A percentile compares a stretch with the other conserved stretches of the same genome.
phyloP scores from a whole-genome alignment of 164 flowering plant genomes.

The Santalum album region DNA sequence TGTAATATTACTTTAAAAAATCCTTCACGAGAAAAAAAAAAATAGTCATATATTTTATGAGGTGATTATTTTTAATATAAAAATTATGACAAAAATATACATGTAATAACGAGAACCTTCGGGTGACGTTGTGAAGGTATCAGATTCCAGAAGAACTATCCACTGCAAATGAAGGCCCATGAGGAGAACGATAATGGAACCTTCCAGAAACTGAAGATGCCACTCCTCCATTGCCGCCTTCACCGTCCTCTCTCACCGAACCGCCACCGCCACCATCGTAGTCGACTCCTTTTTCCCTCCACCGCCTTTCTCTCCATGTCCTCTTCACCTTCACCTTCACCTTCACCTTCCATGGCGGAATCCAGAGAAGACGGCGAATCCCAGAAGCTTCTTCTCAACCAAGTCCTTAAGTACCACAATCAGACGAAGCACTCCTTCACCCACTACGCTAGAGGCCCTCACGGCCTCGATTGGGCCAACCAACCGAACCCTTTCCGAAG shows the following conservation, averaged over 20 bases:
- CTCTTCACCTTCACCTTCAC: slow-evolving; percentile 16
- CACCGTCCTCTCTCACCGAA: slow-evolving; percentile 8
- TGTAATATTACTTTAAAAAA: too few relatives aligned
- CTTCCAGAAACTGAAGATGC: background rate
- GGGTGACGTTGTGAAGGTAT: too few relatives aligned
- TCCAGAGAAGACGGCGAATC: slow-evolving; percentile 13
- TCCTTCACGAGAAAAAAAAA: too few relatives aligned
- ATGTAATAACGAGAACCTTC: too few relatives aligned
- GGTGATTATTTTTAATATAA: too few relatives aligned
- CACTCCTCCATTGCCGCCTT: slow-evolving; percentile 2
- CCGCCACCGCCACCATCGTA: background rate
- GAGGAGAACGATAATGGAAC: too few relatives aligned
- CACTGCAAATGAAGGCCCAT: too few relatives aligned
- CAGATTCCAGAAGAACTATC: too few relatives aligned
- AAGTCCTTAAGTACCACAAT: slow-evolving; percentile 69
- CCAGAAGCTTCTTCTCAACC: slow-evolving; percentile 15
- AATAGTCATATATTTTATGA: too few relatives aligned
- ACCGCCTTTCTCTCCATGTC: slow-evolving; percentile 16
- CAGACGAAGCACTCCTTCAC: slow-evolving; percentile 76
- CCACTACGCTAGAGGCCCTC: slow-evolving; percentile 77
- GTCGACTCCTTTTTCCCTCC: background rate
- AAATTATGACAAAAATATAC: too few relatives aligned
- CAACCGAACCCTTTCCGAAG: slow-evolving; percentile 97
- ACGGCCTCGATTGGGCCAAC: slow-evolving; percentile 92
- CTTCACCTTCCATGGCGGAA: slow-evolving; percentile 3